phyloP scores from a whole-genome alignment of 306 rosid genomes.

The Gastrolobium bilobum region DNA sequence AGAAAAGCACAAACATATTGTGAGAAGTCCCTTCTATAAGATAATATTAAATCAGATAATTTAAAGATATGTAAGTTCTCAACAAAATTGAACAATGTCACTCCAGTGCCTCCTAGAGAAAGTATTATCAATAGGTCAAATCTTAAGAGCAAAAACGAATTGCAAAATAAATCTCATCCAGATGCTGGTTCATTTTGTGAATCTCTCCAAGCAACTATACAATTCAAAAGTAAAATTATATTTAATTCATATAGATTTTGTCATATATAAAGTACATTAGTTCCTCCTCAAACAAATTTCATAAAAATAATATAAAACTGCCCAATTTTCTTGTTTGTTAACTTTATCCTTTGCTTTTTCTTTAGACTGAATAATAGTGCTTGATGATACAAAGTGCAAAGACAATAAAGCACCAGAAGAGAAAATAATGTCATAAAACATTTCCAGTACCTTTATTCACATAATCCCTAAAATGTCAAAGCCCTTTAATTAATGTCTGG shows the following conservation, averaged over 20 bases:
- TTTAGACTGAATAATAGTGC: neutral
- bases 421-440: neutral
- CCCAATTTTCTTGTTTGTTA: neutral
- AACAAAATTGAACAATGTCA: neutral
- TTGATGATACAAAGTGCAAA: neutral
- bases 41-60: neutral
- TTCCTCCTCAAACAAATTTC: neutral
- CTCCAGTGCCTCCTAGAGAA: neutral
- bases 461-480: neutral
- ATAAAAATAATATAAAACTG: neutral
- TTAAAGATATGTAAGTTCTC: neutral
- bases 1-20: neutral
- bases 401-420: neutral
- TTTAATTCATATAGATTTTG: neutral
- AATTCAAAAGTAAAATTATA: neutral
- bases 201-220: neutral
- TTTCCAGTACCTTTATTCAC: neutral
- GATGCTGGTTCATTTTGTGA: neutral
- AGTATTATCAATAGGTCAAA: neutral
- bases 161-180: conserved; percentile 18
- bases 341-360: neutral
- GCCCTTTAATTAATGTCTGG: neutral
- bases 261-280: neutral
- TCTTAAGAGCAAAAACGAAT: neutral
- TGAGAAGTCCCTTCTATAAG: neutral